A percentile compares a stretch with the other conserved stretches of the same genome.
Conservation (phyloP, 306 rosid species). For the Casuarina glauca region DNA sequence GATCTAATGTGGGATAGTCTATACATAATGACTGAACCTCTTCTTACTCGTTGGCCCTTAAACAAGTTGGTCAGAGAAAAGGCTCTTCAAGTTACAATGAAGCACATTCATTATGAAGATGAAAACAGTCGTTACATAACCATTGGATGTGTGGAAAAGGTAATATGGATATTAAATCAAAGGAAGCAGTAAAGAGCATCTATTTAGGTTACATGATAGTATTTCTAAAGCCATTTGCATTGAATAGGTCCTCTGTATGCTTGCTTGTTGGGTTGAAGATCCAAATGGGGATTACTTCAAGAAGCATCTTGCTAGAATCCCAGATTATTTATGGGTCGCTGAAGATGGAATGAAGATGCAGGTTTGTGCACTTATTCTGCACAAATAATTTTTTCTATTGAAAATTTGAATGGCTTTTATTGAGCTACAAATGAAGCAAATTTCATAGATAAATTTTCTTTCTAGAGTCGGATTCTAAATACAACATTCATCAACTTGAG, state of each 20-base stretch:
- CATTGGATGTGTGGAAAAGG: constrained; percentile 41
- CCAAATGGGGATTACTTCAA: constrained; percentile 34
- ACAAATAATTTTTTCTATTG: neutral
- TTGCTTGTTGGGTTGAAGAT: constrained; percentile 49
- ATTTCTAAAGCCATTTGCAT: neutral
- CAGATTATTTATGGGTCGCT: constrained; percentile 39
- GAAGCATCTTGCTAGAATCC: constrained; percentile 37
- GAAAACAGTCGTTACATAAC: constrained; percentile 37
- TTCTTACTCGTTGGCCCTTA: constrained; percentile 54
- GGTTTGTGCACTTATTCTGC: constrained; percentile 15
- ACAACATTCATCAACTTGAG: neutral
- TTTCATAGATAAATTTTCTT: neutral
- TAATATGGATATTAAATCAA: neutral
- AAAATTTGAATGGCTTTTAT: neutral
- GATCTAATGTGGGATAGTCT: constrained; percentile 69
- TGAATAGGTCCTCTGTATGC: constrained; percentile 34
- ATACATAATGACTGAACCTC: constrained; percentile 54
- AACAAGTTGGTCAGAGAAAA: constrained; percentile 34
- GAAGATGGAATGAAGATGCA: constrained; percentile 45
- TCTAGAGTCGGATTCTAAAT: neutral
- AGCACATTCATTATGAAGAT: constrained; percentile 41
- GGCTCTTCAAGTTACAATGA: constrained; percentile 30
- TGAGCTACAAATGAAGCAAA: no score
- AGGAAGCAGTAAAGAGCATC: no score
- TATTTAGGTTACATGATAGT: neutral